Percentiles rank a stretch among this genome's conserved stretches.
phyloP scores from a whole-genome alignment of 2,329 filamentous ascomycete species.

The Chrysoporthe deuterocubensis region DNA sequence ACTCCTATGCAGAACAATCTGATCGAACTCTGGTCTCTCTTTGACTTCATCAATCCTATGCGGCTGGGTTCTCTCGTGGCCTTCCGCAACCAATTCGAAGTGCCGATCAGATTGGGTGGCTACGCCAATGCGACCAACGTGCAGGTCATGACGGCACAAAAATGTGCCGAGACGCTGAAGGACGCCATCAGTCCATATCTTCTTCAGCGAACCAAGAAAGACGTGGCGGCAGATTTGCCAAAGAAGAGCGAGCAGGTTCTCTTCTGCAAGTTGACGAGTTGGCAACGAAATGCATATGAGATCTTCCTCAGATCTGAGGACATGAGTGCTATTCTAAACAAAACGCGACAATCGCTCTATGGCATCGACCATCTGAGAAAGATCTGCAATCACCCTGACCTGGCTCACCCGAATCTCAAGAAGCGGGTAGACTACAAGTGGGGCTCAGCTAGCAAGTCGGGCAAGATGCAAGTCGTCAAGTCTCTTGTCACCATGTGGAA shows the following conservation, averaged over 20 bases:
- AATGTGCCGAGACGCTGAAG: slow-evolving; percentile 91
- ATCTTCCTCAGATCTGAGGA: slow-evolving; percentile 81
- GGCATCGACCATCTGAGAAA: slow-evolving; percentile 93
- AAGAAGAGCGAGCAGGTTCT: slow-evolving; percentile 96
- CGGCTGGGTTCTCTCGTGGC: slow-evolving; percentile 87
- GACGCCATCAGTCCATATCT: slow-evolving; percentile 93
- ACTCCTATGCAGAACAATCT: slow-evolving; percentile 98
- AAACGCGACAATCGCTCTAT: slow-evolving; percentile 78
- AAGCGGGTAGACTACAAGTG: slow-evolving; percentile 72
- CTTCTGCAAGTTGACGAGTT: slow-evolving; percentile 86
- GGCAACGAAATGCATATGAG: slow-evolving; percentile 81
- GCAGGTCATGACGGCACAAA: slow-evolving; percentile 91
- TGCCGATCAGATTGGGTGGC: slow-evolving; percentile 89
- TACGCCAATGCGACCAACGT: slow-evolving; percentile 95
- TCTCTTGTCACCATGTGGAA: slow-evolving; percentile 88
- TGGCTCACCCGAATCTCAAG: slow-evolving; percentile 66
- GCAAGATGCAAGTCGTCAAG: slow-evolving; percentile 95
- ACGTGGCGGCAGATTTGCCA: slow-evolving; percentile 90
- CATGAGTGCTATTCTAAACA: slow-evolving; percentile 78
- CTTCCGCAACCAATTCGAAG: slow-evolving; percentile 89
- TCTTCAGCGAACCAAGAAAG: slow-evolving; percentile 87
- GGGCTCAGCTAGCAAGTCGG: slow-evolving; percentile 78
- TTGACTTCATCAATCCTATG: slow-evolving; percentile 98
- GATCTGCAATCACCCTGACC: slow-evolving; percentile 96
- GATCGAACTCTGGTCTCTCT: slow-evolving; percentile 92